Base-by-base conservation (phyloP, 192 early-diverging fungal genomes). In the Gonapodya sp. region DNA sequence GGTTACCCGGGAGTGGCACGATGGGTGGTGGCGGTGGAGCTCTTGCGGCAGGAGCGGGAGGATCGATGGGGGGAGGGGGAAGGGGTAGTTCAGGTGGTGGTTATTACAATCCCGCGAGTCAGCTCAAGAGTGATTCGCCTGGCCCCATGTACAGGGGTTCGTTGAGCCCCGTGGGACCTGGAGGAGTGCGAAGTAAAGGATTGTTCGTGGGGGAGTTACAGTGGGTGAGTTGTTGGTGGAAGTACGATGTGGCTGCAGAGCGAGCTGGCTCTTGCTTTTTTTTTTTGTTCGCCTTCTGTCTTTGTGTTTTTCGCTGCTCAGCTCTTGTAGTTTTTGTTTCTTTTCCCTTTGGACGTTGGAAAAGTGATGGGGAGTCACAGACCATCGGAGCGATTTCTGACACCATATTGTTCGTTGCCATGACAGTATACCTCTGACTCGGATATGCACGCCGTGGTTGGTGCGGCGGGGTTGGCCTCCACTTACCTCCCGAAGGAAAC, bases 151-250 rank as follows among this genome's bases (percentile, higher is more conserved):
- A 16, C 30, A 77, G 75, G 31, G 75, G 75, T 2, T 32, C 75
- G 31, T 18, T 32, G 30, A 32, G 30, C 8, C 75, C 75, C 8
- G 75, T 77, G 8, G 75, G 75, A 31, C 75, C 75, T 34, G 34
- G 34, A 8, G 75, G 75, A 18, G 75, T 34, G 75, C 18, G 75
- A 33, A 77, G 75, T 34, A 32, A 77, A 14, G 75, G 75, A 33
- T 33, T 77, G 31, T 77, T 77, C 34, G 75, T 77, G 30, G 75
- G 75, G 75, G 75, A 77, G 75, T 34, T 77, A 33, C 75, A 77
- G 18, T 77, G 75, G 75, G 75, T 77, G 31, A 16, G 75, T 77
- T 77, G 30, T 32, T 34, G 75, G 18, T 31, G 18, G 30, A 33
- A 77, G 16, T 34, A 31, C 75, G 2, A 16, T 32, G 18, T 2